phyloP scores from a whole-genome alignment of 2,329 filamentous ascomycete genomes.

The Hyphodiscus sp. region DNA sequence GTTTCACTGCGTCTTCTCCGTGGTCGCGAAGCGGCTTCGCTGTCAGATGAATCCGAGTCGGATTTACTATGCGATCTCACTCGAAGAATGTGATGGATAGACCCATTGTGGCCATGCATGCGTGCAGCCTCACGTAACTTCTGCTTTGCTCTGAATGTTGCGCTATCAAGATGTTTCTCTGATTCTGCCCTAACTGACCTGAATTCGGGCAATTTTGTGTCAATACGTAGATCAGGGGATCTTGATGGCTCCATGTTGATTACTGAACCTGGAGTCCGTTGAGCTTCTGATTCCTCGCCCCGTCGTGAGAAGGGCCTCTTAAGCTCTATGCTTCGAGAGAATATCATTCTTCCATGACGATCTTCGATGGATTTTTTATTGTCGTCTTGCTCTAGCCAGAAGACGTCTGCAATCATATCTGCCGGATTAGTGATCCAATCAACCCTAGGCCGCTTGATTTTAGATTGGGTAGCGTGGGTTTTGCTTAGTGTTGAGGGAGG shows the following conservation, averaged over 20 bases:
- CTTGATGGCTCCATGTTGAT: slow-evolving; percentile 12
- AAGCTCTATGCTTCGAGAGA: slow-evolving; percentile 38
- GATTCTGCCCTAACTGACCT: slow-evolving; percentile 24
- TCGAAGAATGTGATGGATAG: slow-evolving; percentile 45
- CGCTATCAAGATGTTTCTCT: slow-evolving; percentile 38
- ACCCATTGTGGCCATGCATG: slow-evolving; percentile 49
- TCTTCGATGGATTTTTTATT: slow-evolving; percentile 82
- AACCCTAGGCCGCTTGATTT: slow-evolving; percentile 65
- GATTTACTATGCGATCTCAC: slow-evolving; percentile 42
- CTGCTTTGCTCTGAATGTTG: slow-evolving; percentile 53
- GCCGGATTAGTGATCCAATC: slow-evolving; percentile 82
- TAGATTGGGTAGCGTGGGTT: slow-evolving; percentile 33
- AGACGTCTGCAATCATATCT: slow-evolving; percentile 81
- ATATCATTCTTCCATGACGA: slow-evolving; percentile 67
- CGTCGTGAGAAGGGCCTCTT: slow-evolving; percentile 30
- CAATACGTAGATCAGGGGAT: slow-evolving; percentile 21
- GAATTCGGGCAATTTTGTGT: slow-evolving; percentile 30
- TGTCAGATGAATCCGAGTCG: slow-evolving; percentile 55
- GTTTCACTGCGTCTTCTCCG: slow-evolving; percentile 39
- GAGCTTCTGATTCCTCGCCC: slow-evolving; percentile 26
- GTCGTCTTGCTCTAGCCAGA: slow-evolving; percentile 78
- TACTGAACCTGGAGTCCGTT: slow-evolving; percentile 8
- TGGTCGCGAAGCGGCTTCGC: slow-evolving; percentile 38
- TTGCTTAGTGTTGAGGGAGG: slow-evolving; percentile 37
- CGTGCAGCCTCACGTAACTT: slow-evolving; percentile 44